Base-by-base conservation (phyloP, 2,329 filamentous ascomycete species). In the Apiospora phragmitis region DNA sequence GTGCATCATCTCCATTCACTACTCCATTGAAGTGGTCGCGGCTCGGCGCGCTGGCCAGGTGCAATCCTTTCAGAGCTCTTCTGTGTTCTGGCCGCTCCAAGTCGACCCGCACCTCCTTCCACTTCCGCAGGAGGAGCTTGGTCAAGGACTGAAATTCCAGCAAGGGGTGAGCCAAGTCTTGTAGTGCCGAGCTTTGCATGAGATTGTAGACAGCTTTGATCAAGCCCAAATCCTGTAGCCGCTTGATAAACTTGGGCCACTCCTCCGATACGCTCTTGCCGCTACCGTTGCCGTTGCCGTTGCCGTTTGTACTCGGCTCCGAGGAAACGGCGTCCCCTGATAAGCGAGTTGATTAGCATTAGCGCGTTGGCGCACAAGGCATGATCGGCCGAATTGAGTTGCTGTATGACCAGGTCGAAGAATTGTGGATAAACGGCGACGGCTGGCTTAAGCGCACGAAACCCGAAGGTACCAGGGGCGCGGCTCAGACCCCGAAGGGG, bases 191-290 rank as follows among this genome's bases (percentile, higher is more conserved):
- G 77, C 95, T 95, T 83, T 97, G 95, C 94, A 98, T 98, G 70
- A 99, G 88, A 74, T 90, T 90, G 81, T 94, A 98, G 18, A 97
- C 95, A 12, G 94, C 93, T 80, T 94, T 94, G 74, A 98, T 97
- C 49, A 98, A 90, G 0, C 95, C 96, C 41, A 98, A 83, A 81
- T 98, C 95, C 81, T 98, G 96, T 74, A 99, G 82, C 74, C 91
- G 88, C 84, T 97, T 97, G 81, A 99, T 95, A 77, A 98, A 97
- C 77, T 93, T 96, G 67, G 94, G 93, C 95, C 96, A 98, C 77
- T 98, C 95, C 72, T 93, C 91, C 1, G 81, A 80, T 65, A 73
- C 74, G 14, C 77, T 77, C 73, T 81, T 82, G 18, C 80, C 77
- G 43, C 74, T 76, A 38, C 77, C 77, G n/a, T n/a, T n/a, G n/a